phyloP scores from a whole-genome alignment of 2,329 filamentous ascomycete genomes.

The Fonsecaea pedrosoi region DNA sequence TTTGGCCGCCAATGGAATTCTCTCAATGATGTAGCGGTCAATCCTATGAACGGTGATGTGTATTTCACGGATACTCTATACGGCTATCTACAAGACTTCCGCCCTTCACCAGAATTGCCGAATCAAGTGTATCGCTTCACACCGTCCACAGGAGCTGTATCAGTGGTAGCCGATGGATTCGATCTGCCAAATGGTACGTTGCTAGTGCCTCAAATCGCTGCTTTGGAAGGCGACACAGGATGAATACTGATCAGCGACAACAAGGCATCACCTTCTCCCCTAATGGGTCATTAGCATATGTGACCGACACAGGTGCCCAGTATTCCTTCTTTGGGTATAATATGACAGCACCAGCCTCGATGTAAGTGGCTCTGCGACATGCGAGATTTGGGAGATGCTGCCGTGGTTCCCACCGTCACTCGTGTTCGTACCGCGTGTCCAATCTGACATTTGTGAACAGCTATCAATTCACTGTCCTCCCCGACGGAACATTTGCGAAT shows the following conservation, averaged over 20 bases:
- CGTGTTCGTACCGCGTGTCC: neutral
- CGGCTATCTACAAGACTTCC: slow-evolving; percentile 56
- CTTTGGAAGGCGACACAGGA: neutral
- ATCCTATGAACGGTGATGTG: slow-evolving; percentile 38
- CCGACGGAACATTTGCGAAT: slow-evolving; percentile 45
- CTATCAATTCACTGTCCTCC: slow-evolving; percentile 35
- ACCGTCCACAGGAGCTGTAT: slow-evolving; percentile 49
- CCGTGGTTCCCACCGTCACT: neutral
- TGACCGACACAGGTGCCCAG: slow-evolving; percentile 38
- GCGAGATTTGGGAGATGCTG: neutral
- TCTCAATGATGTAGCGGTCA: slow-evolving; percentile 38
- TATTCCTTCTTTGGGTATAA: slow-evolving; percentile 35
- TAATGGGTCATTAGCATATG: slow-evolving; percentile 43
- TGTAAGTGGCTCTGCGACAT: slow-evolving; percentile 20
- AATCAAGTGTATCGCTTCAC: slow-evolving; percentile 59
- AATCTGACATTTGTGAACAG: slow-evolving; percentile 20
- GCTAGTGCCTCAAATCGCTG: neutral
- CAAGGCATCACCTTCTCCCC: slow-evolving; percentile 44
- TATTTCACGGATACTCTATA: slow-evolving; percentile 44
- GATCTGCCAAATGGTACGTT: slow-evolving; percentile 52
- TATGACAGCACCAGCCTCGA: slow-evolving; percentile 32
- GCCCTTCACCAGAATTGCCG: slow-evolving; percentile 54
- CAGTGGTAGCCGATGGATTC: slow-evolving; percentile 58
- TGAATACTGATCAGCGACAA: neutral
- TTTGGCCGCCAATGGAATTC: slow-evolving; percentile 57